Conservation (phyloP, 2,329 filamentous ascomycete species). For the Achaetomium macrosporum region DNA sequence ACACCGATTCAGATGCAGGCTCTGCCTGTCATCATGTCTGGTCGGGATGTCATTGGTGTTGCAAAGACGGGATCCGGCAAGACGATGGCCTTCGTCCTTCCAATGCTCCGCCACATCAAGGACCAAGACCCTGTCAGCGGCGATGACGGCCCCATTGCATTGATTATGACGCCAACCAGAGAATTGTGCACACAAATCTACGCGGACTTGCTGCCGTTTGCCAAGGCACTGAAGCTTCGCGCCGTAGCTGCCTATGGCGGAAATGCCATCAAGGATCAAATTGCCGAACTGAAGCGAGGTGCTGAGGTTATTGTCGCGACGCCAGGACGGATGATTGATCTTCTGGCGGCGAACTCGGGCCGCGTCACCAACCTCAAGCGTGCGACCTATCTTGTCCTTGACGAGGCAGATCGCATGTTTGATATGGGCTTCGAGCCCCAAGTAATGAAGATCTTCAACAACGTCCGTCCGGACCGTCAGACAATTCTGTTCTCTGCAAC, state of each 20-base stretch:
- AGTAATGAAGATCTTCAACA: constrained; percentile 92
- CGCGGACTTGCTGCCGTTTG: constrained; percentile 87
- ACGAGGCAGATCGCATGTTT: constrained; percentile 98
- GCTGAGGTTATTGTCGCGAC: constrained; percentile 95
- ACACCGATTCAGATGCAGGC: constrained; percentile 95
- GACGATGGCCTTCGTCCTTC: constrained; percentile 88
- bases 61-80: constrained; percentile 98
- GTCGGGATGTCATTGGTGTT: constrained; percentile 89
- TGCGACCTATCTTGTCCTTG: constrained; percentile 89
- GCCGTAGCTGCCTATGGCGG: constrained; percentile 93
- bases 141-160: constrained; percentile 77
- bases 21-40: constrained; percentile 91
- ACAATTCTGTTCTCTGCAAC: constrained; percentile 96
- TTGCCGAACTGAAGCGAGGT: constrained; percentile 90
- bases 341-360: constrained; percentile 89
- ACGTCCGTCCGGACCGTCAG: constrained; percentile 86
- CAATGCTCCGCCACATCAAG: constrained; percentile 97
- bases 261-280: constrained; percentile 94
- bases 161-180: constrained; percentile 91
- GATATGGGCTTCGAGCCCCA: constrained; percentile 99
- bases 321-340: constrained; percentile 90
- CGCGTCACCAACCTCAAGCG: constrained; percentile 84
- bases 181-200: constrained; percentile 93
- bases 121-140: constrained; percentile 79
- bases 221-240: constrained; percentile 78